Conservation (phyloP, 768 basidiomycete species). For the Melanogaster broomeanus region DNA sequence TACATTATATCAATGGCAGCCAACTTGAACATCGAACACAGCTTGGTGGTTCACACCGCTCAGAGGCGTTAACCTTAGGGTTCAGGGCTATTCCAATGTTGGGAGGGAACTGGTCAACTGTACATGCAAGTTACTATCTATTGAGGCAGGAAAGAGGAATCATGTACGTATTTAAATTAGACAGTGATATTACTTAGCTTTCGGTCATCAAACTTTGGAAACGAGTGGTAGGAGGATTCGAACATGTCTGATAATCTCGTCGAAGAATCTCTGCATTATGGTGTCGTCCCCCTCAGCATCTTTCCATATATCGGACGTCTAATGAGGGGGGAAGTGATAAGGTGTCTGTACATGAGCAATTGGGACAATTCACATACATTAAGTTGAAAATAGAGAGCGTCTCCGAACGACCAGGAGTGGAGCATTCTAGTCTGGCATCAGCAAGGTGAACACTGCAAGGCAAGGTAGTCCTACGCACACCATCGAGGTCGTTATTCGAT, state of each 20-base stretch:
- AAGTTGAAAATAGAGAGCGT: background rate
- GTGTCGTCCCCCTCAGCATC: background rate
- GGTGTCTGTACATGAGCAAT: background rate
- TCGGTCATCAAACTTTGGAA: too few species aligned
- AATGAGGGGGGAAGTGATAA: background rate
- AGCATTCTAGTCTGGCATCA: background rate
- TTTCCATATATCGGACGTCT: background rate
- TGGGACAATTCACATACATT: background rate
- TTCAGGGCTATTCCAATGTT: too few species aligned
- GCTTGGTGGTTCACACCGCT: too few species aligned
- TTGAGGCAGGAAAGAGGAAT: too few species aligned
- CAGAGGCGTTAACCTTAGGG: too few species aligned
- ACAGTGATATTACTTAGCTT: too few species aligned
- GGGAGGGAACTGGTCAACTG: too few species aligned
- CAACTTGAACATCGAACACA: too few species aligned
- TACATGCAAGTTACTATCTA: too few species aligned
- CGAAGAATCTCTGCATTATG: background rate
- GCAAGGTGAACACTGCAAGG: background rate
- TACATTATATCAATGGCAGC: too few species aligned
- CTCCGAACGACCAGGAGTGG: background rate
- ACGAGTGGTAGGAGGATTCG: background rate
- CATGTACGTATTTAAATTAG: too few species aligned
- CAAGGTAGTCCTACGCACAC: background rate
- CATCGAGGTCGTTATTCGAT: background rate
- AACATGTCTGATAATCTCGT: background rate